Evolutionary conservation across 768 basidiomycete species (phyloP), one percentile per base, ranked within the genome.

Genomic region (Holtermanniella nyarrowii): DNA sequence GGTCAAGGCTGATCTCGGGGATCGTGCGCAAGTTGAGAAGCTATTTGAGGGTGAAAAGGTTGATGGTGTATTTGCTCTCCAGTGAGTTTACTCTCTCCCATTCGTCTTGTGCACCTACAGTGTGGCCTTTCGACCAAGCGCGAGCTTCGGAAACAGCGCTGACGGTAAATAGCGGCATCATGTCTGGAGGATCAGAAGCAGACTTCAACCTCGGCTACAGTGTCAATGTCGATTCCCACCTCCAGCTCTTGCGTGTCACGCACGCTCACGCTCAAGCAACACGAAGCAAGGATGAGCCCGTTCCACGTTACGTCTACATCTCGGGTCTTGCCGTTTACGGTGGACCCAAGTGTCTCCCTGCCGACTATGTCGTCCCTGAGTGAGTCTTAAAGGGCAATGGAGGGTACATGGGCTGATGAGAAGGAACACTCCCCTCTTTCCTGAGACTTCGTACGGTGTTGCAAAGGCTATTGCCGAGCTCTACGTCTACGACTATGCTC

Each of bases 101-200:
- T 10, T n/a, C 18, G 16, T 42, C 21, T 16, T 3, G 20, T 37
- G 18, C 31, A 26, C 39, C 4, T 41, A 5, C 40, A 26, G 14
- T 39, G 11, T 13, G 21, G 4, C 26, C 18, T 47, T 11, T n/a
- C n/a, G n/a, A n/a, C n/a, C n/a, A n/a, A n/a, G n/a, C n/a, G n/a
- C n/a, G n/a, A n/a, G n/a, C n/a, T n/a, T n/a, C n/a, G n/a, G 31
- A 37, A 16, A 16, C 31, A 16, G 31, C 31, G 46, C 51, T 56
- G 52, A 56, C 26, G 5, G 4, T 37, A 20, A 12, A 22, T 46
- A 71, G 69, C 49, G 81, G 81, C 1, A 79, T 81, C 59, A 81
- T 82, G 81, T 80, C 79, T 22, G 77, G 80, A 14, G 79, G 79
- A 27, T 75, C 79, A 14, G 81, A 82, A 62, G 77, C 79, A 52